These are phyloP conservation scores for Pelargonium myrrhifolium DNA, from an alignment of 441 rosid genomes.

Conservation along the genomic window DNA sequence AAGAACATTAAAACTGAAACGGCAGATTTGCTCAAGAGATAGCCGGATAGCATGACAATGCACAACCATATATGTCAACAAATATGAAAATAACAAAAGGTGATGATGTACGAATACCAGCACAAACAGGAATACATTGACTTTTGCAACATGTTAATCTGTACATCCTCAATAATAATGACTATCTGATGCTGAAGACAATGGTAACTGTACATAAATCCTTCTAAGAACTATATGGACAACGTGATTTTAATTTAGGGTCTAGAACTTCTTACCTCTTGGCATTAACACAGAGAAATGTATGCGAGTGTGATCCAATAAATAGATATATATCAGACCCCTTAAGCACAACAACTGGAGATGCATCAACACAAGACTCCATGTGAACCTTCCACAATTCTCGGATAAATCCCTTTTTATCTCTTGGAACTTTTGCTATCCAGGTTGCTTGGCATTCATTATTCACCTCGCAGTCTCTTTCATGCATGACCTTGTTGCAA, in stretches of 20 bases:
- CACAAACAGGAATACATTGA: not conserved
- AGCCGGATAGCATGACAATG: no score
- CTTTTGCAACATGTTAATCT: not conserved
- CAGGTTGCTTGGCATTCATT: constrained; percentile 27
- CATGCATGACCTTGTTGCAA: constrained; percentile 61
- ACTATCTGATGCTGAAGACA: not conserved
- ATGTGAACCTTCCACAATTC: constrained; percentile 78
- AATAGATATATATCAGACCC: constrained; percentile 53
- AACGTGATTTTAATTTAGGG: not conserved
- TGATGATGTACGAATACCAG: no score
- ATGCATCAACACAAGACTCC: constrained; percentile 94
- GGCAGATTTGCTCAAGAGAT: no score
- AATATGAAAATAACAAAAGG: no score
- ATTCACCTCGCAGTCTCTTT: constrained; percentile 19
- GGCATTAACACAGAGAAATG: constrained; percentile 57
- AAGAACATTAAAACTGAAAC: no score
- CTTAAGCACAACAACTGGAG: constrained; percentile 65
- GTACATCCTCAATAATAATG: no score
- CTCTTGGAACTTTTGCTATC: constrained; percentile 36
- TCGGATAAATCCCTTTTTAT: constrained; percentile 34
- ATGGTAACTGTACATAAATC: not conserved
- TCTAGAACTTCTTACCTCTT: constrained; percentile 43
- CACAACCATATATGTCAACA: no score
- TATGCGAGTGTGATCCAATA: constrained; percentile 84
- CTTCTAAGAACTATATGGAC: not conserved